Conservation (phyloP, 1,284 basidiomycete genomes). For the Puccinia polysora region DNA sequence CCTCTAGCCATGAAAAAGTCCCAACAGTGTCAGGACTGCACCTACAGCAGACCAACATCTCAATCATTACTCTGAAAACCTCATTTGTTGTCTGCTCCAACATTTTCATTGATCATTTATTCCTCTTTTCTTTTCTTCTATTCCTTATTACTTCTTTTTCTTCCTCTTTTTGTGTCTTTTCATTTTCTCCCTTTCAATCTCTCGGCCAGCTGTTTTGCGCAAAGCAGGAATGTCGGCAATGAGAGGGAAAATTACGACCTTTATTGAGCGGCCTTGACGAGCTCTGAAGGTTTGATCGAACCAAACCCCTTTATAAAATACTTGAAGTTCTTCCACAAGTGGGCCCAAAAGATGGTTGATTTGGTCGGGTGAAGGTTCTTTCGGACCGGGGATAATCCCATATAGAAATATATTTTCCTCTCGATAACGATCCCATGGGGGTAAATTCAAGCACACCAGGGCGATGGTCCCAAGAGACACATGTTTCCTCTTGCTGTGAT, state of each 20-base stretch:
- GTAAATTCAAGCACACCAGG: conserved; percentile 32
- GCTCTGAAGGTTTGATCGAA: conserved; percentile 8
- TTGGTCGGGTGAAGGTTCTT: conserved; percentile 19
- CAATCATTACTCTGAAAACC: too few relatives aligned
- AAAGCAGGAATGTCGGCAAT: conserved; percentile 33
- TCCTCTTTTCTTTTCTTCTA: too few relatives aligned
- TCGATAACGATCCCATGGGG: conserved; percentile 14
- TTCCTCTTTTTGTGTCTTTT: too few relatives aligned
- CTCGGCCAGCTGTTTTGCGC: conserved; percentile 16
- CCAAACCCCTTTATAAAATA: conserved; percentile 6
- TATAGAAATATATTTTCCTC: conserved; percentile 26
- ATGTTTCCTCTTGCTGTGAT: background rate
- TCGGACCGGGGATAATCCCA: conserved; percentile 20
- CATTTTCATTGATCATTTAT: too few relatives aligned
- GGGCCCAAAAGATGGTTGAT: conserved; percentile 15
- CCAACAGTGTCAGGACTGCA: too few relatives aligned
- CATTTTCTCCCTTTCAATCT: too few relatives aligned
- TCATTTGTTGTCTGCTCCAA: too few relatives aligned
- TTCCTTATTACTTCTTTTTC: too few relatives aligned
- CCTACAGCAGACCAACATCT: too few relatives aligned
- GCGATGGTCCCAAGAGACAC: conserved; percentile 3
- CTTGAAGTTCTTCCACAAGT: conserved; percentile 10
- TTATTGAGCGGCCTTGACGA: background rate
- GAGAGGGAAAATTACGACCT: conserved; percentile 11
- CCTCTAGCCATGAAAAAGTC: too few relatives aligned